A percentile compares a stretch with the other conserved stretches of the same genome.
Evolutionary conservation across 768 basidiomycete genomes (phyloP).

Genomic region (Hericium erinaceus): DNA sequence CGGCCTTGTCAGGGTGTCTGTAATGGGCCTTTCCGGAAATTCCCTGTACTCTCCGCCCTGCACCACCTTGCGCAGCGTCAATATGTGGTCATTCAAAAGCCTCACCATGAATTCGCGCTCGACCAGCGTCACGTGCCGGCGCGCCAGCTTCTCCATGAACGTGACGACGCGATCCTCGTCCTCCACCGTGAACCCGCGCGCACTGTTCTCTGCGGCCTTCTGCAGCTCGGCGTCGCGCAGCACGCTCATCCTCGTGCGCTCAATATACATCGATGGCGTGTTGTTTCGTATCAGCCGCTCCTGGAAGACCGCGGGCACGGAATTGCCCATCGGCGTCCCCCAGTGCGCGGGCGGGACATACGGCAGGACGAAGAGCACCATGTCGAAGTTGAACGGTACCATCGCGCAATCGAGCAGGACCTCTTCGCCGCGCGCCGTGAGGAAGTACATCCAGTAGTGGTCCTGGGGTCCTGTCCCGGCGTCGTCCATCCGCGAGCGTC

Average conservation of each 20-base stretch:
- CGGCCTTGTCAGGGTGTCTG: no score
- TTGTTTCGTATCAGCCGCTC: neutral
- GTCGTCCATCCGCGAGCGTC: slow-evolving; percentile 15
- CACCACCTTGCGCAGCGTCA: neutral
- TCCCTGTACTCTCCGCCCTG: neutral
- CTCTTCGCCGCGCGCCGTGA: slow-evolving; percentile 31
- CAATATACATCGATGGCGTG: neutral
- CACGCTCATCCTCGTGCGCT: neutral
- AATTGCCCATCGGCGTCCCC: no score
- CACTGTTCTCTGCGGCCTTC: neutral
- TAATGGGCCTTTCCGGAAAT: no score
- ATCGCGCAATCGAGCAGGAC: slow-evolving; percentile 32
- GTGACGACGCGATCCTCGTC: neutral
- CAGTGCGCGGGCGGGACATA: neutral
- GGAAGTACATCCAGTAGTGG: slow-evolving; percentile 45
- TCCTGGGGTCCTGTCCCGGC: slow-evolving; percentile 34
- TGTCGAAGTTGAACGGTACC: slow-evolving; percentile 34
- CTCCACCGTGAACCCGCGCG: neutral
- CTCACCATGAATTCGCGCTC: neutral
- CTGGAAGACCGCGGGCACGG: neutral
- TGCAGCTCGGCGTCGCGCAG: neutral
- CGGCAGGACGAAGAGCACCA: slow-evolving; percentile 6
- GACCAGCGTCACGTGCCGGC: neutral
- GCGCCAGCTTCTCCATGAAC: neutral
- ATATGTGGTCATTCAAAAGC: neutral